A percentile compares a stretch with the other conserved stretches of the same genome.
phyloP scores from a whole-genome alignment of 371 early-diverging fungal species.

The Saksenaea vasiformis region DNA sequence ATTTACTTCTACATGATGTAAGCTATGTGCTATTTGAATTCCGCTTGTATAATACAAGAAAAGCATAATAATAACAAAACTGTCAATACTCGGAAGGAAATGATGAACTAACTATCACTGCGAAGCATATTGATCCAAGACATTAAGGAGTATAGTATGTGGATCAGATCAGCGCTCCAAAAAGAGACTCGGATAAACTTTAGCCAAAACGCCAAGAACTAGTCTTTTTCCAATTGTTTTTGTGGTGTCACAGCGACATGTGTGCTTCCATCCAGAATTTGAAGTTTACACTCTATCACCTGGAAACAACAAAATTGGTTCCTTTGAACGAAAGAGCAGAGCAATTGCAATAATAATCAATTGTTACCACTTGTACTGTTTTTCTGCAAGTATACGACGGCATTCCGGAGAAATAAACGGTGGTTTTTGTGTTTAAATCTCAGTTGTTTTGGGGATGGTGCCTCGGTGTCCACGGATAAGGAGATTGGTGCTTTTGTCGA shows the following conservation, averaged over 20 bases:
- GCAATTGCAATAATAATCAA: too few species aligned
- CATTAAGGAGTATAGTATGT: not conserved
- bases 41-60: not conserved
- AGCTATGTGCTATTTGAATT: not conserved
- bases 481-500: too few species aligned
- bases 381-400: too few species aligned
- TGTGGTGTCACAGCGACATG: not conserved
- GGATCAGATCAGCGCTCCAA: not conserved
- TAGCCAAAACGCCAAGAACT: constrained; percentile 5
- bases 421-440: too few species aligned
- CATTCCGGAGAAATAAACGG: too few species aligned
- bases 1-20: not conserved
- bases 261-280: not conserved
- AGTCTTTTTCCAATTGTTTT: not conserved
- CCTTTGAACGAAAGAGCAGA: too few species aligned
- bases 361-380: too few species aligned
- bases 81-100: too few species aligned
- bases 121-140: not conserved
- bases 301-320: too few species aligned
- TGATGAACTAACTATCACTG: not conserved
- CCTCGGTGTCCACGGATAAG: too few species aligned
- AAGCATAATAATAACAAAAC: not conserved
- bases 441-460: too few species aligned
- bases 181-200: not conserved
- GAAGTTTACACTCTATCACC: too few species aligned